Evolutionary conservation across 2,329 filamentous ascomycete species (phyloP).

Genomic region (Tolypocladium tundrense): DNA sequence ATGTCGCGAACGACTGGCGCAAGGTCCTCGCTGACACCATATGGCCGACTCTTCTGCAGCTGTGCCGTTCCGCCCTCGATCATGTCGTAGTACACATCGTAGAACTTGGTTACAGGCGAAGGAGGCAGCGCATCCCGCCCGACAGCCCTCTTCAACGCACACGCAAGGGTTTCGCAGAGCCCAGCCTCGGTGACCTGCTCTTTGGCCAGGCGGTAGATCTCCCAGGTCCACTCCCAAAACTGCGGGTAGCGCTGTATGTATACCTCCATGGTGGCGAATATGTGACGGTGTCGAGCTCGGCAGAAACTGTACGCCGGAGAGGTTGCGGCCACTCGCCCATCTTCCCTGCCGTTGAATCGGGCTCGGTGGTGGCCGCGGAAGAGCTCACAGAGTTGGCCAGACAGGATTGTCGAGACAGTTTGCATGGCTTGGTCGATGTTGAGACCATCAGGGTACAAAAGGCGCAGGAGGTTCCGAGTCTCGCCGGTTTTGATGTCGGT

Average conservation of each 20-base stretch:
- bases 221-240: constrained; percentile 7
- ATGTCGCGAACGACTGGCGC: not conserved
- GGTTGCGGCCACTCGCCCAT: constrained; percentile 4
- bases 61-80: not conserved
- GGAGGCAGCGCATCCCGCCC: not conserved
- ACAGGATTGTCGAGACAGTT: constrained; percentile 3
- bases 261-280: constrained; percentile 4
- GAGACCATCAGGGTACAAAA: constrained; percentile 3
- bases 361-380: constrained; percentile 5
- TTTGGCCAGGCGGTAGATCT: constrained; percentile 1
- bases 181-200: constrained; percentile 4
- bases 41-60: not conserved
- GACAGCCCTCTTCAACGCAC: not conserved
- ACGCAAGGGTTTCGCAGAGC: constrained; percentile 2
- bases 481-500: constrained; percentile 5
- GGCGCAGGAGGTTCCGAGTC: constrained; percentile 3
- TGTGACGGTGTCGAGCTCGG: constrained; percentile 4
- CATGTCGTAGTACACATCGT: constrained; percentile 3
- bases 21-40: constrained; percentile 2
- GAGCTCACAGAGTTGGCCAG: constrained; percentile 4
- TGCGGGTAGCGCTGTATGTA: not conserved
- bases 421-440: not conserved
- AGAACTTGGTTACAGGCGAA: not conserved
- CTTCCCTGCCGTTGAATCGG: constrained; percentile 2
- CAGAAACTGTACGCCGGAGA: constrained; percentile 5